Base-by-base conservation (phyloP, 2,329 filamentous ascomycete genomes). In the Venturia carpophila region DNA sequence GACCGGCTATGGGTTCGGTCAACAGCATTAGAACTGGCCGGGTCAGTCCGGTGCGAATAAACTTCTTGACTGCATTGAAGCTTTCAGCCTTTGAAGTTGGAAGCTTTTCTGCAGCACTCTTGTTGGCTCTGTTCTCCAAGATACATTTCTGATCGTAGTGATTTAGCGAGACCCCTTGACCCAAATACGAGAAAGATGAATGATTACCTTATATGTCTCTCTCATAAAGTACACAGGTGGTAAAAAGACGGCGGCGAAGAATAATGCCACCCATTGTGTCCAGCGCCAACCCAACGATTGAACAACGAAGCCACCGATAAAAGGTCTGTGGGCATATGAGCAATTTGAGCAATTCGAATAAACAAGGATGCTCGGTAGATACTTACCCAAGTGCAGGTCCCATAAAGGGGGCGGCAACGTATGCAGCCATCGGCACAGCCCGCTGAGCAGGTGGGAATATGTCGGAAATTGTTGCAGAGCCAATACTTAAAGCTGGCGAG, bases 181-280 rank as follows among this genome's bases (percentile, higher is more conserved):
- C 27, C 2, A 3, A 15, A 52, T 52, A 9, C 24, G 24, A 13
- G 27, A 27, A 21, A 13, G 15, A 19, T 19, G 52, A 84, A 15
- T 79, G 65, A 75, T 72, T 61, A 75, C 75, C 66, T 84, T 82
- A 70, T 83, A 85, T 0, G 84, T 86, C 70, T 87, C 85, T 39
- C 76, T 73, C 68, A 79, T 79, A 2, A 79, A 75, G 2, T 82
- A 63, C 0, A 79, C 67, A 1, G 70, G 66, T n/a, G 77, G 17
- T 56, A 73, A 75, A 1, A 75, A 72, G 7, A 73, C 71, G 1
- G 77, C 67, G 0, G 74, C 71, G 66, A 79, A 71, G 68, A 80
- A 74, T 17, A 80, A 72, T 34, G 75, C 76, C 66, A 73, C 73
- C 78, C 78, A 80, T 68, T 79, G 74, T 1, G 72, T 73, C 74